phyloP scores from a whole-genome alignment of 768 basidiomycete genomes.

The Leccinum incarnatum region DNA sequence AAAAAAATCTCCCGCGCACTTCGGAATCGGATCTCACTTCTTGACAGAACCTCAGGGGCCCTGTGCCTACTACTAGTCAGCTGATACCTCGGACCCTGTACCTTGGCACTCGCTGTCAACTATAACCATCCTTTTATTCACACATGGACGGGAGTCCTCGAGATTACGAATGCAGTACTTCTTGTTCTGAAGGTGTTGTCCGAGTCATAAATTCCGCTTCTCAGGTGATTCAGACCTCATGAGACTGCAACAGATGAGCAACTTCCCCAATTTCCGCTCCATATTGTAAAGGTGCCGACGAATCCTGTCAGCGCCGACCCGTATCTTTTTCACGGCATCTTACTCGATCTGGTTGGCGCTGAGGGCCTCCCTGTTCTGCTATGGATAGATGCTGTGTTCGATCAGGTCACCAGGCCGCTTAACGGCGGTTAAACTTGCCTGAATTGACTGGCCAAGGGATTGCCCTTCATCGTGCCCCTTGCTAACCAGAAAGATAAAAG shows the following conservation, averaged over 20 bases:
- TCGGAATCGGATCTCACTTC: neutral
- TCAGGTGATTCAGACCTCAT: neutral
- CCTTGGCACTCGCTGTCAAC: neutral
- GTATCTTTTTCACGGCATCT: neutral
- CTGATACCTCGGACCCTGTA: neutral
- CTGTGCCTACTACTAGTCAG: neutral
- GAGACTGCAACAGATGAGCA: neutral
- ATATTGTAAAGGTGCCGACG: neutral
- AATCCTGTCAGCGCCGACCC: neutral
- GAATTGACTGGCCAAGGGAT: neutral
- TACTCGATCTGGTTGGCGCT: neutral
- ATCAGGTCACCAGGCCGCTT: neutral
- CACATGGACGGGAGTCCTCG: neutral
- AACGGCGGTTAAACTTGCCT: neutral
- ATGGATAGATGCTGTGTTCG: neutral
- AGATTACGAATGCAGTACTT: neutral
- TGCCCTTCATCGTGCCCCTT: neutral
- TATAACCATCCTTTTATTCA: neutral
- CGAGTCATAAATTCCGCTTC: neutral
- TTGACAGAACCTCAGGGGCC: neutral
- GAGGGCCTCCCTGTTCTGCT: neutral
- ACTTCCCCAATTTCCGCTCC: neutral
- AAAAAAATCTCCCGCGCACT: neutral
- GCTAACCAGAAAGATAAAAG: constrained; percentile 5
- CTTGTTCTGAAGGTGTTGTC: neutral